Evolutionary conservation across 176 grass and related monocot genomes (phyloP), one percentile per base, ranked within the genome.

Genomic region (Cymbopogon citratus): DNA sequence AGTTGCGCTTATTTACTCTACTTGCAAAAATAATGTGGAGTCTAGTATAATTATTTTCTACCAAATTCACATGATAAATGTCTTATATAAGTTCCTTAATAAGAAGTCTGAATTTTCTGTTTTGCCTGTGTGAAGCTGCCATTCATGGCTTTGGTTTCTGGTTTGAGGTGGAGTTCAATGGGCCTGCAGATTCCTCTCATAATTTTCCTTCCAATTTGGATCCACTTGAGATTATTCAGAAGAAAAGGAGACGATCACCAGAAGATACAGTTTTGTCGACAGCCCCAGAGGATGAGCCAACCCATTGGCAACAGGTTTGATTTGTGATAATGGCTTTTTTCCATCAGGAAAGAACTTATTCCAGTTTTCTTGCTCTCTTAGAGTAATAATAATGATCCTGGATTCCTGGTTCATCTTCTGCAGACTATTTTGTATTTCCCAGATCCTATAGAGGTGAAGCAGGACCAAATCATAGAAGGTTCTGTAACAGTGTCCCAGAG

Each of bases 121-220:
- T 75, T 62, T 63, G 66, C 28, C 48, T 45, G 71, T 88, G 49
- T 87, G 80, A 86, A 97, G 94, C 89, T 68, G 82, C 94, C 46
- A 74, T 94, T 82, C 94, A 97, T 85, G 94, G 94, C 48, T 94
- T 97, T 94, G 94, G 89, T 57, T 88, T 97, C 80, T 97, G 94
- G 94, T 97, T 97, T 65, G 94, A 97, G 76, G 94, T 97, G 66
- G 91, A 97, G 67, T 97, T 97, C 77, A 94, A 92, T 51, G 89
- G 91, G n/a, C 94, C 94, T 34, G 64, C 82, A 86, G 82, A 73
- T 45, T 85, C 75, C 35, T 85, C 44, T 80, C 54, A 79, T 24
- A 79, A 90, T 25, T 46, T 68, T 35, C 49, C 83, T 69, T 66
- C 79, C 7, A 49, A 83, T 48, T 86, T 63, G n/a, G 75, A 87